Base-by-base conservation (phyloP, 2,329 filamentous ascomycete species). In the Tolypocladium capitatum region DNA sequence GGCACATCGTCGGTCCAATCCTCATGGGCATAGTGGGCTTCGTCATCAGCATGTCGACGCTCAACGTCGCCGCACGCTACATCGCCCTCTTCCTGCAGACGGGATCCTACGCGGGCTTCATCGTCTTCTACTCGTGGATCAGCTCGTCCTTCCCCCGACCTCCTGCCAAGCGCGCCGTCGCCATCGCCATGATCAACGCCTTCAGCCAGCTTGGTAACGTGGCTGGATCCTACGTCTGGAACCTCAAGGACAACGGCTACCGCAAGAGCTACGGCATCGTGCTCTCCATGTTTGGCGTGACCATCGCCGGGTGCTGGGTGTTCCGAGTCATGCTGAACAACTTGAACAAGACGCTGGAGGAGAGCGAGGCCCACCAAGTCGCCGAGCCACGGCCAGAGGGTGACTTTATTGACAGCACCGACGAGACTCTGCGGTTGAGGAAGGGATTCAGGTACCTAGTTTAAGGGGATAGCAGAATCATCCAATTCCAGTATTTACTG, bases 181-280 rank as follows among this genome's bases (percentile, higher is more conserved):
- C 76, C 20, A 75, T 80, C 41, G 76, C 76, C 48, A 69, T 80
- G 59, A 73, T 80, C 66, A 80, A 80, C 58, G 76, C 69, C 49
- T 74, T 75, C 62, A 70, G 68, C 36, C 76, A 77, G 63, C 66
- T 79, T 3, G 75, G 75, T 46, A 79, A 78, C 56, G 69, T 78
- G 1, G 78, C 78, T 0, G 79, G 79, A 2, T 76, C 72, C 0
- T 83, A 83, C 55, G 78, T 83, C 3, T 83, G 79, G 79, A 65
- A 70, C 46, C 67, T 83, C 45, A 64, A 68, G 24, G 76, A 71
- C 0, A 73, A 82, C 51, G 80, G 80, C 0, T 83, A 71, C 66
- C 72, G 79, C 52, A 74, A 77, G 65, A 81, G 76, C 51, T 83
- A 83, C 55, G 79, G 76, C 4, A 79, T 83, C 48, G 80, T 83